Conservation (phyloP, 306 rosid species). For the Cercis canadensis region DNA sequence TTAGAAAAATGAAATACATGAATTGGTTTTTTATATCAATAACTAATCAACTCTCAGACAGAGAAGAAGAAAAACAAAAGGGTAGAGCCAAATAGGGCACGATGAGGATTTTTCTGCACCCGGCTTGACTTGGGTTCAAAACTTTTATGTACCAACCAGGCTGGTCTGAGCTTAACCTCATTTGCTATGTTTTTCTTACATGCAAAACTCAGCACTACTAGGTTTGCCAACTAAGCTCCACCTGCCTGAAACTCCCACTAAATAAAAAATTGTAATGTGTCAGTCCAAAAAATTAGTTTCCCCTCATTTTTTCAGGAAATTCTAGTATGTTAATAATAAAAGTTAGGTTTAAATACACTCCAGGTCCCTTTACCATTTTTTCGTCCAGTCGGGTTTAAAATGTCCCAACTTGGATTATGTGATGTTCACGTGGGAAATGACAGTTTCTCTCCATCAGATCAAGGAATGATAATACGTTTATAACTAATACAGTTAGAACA, state of each 20-base stretch:
- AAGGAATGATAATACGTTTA: background rate
- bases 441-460: conserved; percentile 15
- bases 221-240: conserved; percentile 2
- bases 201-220: background rate
- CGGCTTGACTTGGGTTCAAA: conserved; percentile 15
- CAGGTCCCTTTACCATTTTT: too few species aligned
- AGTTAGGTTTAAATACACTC: too few species aligned
- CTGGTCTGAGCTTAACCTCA: background rate
- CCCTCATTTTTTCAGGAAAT: background rate
- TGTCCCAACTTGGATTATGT: too few species aligned
- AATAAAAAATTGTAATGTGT: background rate
- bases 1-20: too few species aligned
- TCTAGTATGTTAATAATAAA: too few species aligned
- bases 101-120: too few species aligned
- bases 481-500: background rate
- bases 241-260: background rate
- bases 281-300: background rate
- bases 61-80: too few species aligned
- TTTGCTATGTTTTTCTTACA: background rate
- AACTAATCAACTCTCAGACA: too few species aligned
- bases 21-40: too few species aligned
- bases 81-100: too few species aligned
- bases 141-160: background rate
- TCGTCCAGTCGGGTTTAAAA: too few species aligned
- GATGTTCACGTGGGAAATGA: conserved; percentile 1